Evolutionary conservation across 257 asterid genomes (phyloP).

Genomic region (Solanum raphanifolium): DNA sequence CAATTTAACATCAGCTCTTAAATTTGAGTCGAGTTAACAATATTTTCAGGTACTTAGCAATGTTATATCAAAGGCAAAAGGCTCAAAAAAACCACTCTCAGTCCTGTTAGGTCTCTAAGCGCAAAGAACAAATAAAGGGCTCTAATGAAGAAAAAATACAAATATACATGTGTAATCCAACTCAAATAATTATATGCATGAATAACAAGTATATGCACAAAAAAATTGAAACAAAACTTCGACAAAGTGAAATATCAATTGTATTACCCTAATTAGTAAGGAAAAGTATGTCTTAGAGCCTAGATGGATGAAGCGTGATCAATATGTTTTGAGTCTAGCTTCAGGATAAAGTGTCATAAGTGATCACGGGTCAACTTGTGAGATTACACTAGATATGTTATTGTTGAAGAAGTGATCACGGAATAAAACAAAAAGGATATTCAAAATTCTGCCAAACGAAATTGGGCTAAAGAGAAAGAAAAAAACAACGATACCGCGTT

Average conservation of each 20-base stretch:
- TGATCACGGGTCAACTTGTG: neutral
- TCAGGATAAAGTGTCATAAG: neutral
- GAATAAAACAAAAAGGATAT: neutral
- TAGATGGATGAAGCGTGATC: too few relatives aligned
- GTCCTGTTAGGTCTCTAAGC: too few relatives aligned
- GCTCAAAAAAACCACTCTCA: too few relatives aligned
- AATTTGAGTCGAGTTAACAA: too few relatives aligned
- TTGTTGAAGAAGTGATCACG: neutral
- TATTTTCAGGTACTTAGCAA: too few relatives aligned
- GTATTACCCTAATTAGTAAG: neutral
- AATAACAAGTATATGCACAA: neutral
- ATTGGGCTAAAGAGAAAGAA: neutral
- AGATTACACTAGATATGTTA: too few relatives aligned
- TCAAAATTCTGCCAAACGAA: neutral
- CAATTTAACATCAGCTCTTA: too few relatives aligned
- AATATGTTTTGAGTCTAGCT: too few relatives aligned
- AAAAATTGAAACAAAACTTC: neutral
- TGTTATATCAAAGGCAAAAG: too few relatives aligned
- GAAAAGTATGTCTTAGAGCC: neutral
- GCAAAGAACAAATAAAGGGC: too few relatives aligned
- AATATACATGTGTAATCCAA: too few relatives aligned
- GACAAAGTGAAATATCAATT: neutral
- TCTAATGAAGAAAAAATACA: too few relatives aligned
- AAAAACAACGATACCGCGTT: neutral
- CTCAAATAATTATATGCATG: neutral